A percentile compares a stretch with the other conserved stretches of the same genome.
Evolutionary conservation across 768 basidiomycete species (phyloP).

Genomic region (Leccinum rimulosum): DNA sequence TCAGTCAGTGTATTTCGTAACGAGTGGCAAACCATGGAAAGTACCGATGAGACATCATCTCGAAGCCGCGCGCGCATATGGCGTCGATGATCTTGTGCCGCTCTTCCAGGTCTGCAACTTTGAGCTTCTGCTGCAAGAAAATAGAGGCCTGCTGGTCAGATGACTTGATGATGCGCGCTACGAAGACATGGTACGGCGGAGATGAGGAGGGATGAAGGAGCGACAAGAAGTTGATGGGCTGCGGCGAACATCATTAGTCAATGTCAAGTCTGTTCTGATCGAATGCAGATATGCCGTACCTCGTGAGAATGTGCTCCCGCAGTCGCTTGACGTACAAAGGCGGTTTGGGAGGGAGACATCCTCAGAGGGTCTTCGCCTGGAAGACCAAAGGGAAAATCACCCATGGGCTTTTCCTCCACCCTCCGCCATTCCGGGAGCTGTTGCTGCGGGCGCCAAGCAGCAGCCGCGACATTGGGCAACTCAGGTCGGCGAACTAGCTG

Average conservation of each 20-base stretch:
- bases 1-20: slow-evolving; percentile 12
- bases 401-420: slow-evolving; percentile 29
- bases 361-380: slow-evolving; percentile 30
- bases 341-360: slow-evolving; percentile 27
- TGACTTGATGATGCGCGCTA: slow-evolving; percentile 81
- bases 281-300: slow-evolving; percentile 36
- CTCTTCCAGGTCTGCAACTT: slow-evolving; percentile 77
- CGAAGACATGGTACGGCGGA: slow-evolving; percentile 80
- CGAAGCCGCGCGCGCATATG: slow-evolving; percentile 78
- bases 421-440: slow-evolving; percentile 44
- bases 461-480: slow-evolving; percentile 8
- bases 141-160: slow-evolving; percentile 91
- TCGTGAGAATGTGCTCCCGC: slow-evolving; percentile 43
- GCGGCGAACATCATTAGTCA: slow-evolving; percentile 12
- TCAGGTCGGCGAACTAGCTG: slow-evolving; percentile 24
- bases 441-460: slow-evolving; percentile 28
- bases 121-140: slow-evolving; percentile 87
- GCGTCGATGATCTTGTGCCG: slow-evolving; percentile 84
- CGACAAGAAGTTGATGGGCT: slow-evolving; percentile 90
- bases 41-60: slow-evolving; percentile 90
- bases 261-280: slow-evolving; percentile 2
- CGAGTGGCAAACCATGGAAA: background rate
- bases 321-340: slow-evolving; percentile 28
- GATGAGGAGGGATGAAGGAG: slow-evolving; percentile 82
- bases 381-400: slow-evolving; percentile 24